Evolutionary conservation across 768 basidiomycete species (phyloP).

Genomic region (Tubosaeta sp.): DNA sequence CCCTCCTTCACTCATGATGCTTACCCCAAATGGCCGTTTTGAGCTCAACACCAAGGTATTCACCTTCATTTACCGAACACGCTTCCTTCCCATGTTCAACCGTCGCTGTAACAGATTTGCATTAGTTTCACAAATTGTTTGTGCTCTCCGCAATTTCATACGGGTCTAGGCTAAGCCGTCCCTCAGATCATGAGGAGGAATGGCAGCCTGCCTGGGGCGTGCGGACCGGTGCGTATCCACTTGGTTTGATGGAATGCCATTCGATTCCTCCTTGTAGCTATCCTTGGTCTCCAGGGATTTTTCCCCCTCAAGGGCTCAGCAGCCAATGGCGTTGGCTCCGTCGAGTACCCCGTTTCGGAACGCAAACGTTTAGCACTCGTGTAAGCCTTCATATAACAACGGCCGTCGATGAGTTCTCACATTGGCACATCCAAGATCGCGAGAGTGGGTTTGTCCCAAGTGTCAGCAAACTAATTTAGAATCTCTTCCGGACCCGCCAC

Average conservation of each 20-base stretch:
- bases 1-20: conserved; percentile 92
- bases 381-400: conserved; percentile 43
- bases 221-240: conserved; percentile 63
- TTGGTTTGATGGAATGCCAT: conserved; percentile 8
- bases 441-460: conserved; percentile 74
- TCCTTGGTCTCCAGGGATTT: conserved; percentile 84
- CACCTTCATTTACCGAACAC: conserved; percentile 11
- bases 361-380: conserved; percentile 72
- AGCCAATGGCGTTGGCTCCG: conserved; percentile 81
- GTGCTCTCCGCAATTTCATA: conserved; percentile 29
- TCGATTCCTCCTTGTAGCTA: conserved; percentile 46
- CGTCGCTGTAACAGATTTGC: conserved; percentile 57
- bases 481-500: conserved; percentile 63
- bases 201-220: conserved; percentile 99
- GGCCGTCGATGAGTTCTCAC: conserved; percentile 8
- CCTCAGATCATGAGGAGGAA: conserved; percentile 83
- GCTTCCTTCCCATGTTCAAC: conserved; percentile 8
- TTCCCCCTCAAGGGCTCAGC: conserved; percentile 86
- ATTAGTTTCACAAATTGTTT: conserved; percentile 89
- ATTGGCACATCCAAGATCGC: conserved; percentile 48
- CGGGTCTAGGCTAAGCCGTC: conserved; percentile 27
- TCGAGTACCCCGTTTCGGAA: conserved; percentile 72
- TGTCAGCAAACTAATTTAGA: conserved; percentile 66
- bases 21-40: conserved; percentile 96
- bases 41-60: conserved; percentile 92